Evolutionary conservation across 2,329 filamentous ascomycete genomes (phyloP), one percentile per base, ranked within the genome.

Genomic region (Lomentospora prolificans): DNA sequence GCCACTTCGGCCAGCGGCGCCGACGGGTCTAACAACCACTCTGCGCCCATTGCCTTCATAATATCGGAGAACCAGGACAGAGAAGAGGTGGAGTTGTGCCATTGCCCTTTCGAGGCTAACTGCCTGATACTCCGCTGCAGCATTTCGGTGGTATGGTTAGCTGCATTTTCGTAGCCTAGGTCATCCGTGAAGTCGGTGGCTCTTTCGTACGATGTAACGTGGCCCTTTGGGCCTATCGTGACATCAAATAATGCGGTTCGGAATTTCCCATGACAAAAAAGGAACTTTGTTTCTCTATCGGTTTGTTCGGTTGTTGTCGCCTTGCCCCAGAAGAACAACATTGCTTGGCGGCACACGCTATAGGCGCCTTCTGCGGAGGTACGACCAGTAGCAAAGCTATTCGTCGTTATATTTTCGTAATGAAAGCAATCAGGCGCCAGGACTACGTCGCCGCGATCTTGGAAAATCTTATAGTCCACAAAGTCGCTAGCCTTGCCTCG

Each of bases 21-120:
- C 0, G 1, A 2, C 0, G 69, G 65, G 25, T 72, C 70, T 0
- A 81, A 28, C 0, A 75, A 17, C 1, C 64, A 65, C 3, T 59
- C 63, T 2, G 72, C 70, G 0, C 51, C 61, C 0, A 54, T 24
- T 0, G 66, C 41, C 1, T 62, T 61, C 0, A 78, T 59, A n/a
- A 82, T 67, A 30, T 79, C 73, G 51, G 74, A 77, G 28, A 75
- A 63, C 66, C 72, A 79, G 41, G 77, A 74, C 0, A 60, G 61
- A 0, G 75, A 64, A 1, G 70, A 62, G 0, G 66, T 71, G 46
- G 78, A 70, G 55, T 77, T 79, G 59, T 81, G 80, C n/a, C n/a
- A n/a, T n/a, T n/a, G n/a, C n/a, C n/a, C n/a, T n/a, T n/a, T n/a
- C n/a, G n/a, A n/a, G n/a, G n/a, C n/a, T n/a, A n/a, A n/a, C n/a